Conservation (phyloP, 371 early-diverging fungal species). For the Mortierella sp. region DNA sequence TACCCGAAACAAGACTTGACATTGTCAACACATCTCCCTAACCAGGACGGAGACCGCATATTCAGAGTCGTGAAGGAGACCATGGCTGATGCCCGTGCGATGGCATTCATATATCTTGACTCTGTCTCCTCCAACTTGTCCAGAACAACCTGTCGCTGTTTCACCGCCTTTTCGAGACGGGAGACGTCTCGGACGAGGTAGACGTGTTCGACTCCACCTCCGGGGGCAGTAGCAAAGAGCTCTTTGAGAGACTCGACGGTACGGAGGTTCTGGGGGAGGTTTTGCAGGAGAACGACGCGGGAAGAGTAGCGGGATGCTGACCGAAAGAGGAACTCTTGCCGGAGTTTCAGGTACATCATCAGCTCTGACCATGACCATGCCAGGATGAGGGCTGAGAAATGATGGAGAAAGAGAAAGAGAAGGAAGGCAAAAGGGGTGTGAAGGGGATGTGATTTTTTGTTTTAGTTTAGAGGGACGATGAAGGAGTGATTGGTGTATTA, state of each 20-base stretch:
- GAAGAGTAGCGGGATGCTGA: conserved; percentile 28
- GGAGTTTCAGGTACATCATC: conserved; percentile 31
- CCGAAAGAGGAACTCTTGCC: conserved; percentile 32
- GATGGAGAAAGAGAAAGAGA: neutral
- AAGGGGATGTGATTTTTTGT: no score
- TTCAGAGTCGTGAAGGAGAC: conserved; percentile 20
- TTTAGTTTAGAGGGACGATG: neutral
- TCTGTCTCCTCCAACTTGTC: conserved; percentile 30
- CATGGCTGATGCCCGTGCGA: conserved; percentile 33
- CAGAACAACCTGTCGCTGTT: conserved; percentile 19
- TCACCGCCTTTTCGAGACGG: conserved; percentile 32
- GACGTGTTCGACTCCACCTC: conserved; percentile 33
- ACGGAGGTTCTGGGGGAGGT: conserved; percentile 18
- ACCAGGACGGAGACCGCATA: conserved; percentile 27
- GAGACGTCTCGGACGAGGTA: conserved; percentile 25
- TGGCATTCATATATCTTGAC: conserved; percentile 28
- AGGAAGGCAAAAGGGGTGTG: neutral
- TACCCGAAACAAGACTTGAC: conserved; percentile 16
- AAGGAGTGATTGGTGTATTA: neutral
- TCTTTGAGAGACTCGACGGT: conserved; percentile 16
- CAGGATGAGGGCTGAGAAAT: conserved; percentile 12
- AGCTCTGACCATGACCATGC: conserved; percentile 37
- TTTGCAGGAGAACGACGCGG: conserved; percentile 31
- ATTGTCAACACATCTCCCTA: conserved; percentile 17
- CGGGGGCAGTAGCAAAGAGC: conserved; percentile 18